Base-by-base conservation (phyloP, 1,139 yeast genomes). In the Candida sojae region DNA sequence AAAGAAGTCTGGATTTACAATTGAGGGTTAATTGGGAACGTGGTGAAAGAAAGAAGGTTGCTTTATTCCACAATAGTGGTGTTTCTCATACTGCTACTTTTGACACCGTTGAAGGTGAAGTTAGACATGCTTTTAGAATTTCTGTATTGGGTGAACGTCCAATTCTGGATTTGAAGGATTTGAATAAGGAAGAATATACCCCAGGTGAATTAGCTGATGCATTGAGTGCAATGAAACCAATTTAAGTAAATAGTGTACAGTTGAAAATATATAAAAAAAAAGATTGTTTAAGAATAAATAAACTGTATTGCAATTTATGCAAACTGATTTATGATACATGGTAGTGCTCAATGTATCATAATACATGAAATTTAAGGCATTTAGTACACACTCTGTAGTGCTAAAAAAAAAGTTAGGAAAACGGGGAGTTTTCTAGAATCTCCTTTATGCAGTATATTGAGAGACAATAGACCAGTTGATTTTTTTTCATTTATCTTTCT, bases 1-100 rank as follows among this genome's bases (percentile, higher is more conserved):
- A 74, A 50, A 66, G 60, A 49, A 64, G 80, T 17, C 77, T 74
- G 45, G 86, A 82, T 57, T 70, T 82, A 54, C 85, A 80, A 53
- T 71, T 78, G 52, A 71, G 86, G 61, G 83, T 80, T 17, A 74
- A 67, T 54, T 82, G 85, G 84, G 83, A 80, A 58, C 45, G 50
- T 12, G 57, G 57, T 37, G 42, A 43, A 38, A 79, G 79, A 44
- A 76, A 74, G 35, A 68, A 84, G 26, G 82, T 82, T 39, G 83
- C 79, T 21, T 73, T 80, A 44, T 82, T 77, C 77, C 77, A 73
- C 50, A 74, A 74, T 63, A 68, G 78, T 61, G 66, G 74, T 50
- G 67, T 70, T 5, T 70, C 69, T 29, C 78, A 73, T 55, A 63
- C 75, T n/a, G 77, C 78, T 12, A 66, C 70, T 38, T 63, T 70